A percentile compares a stretch with the other conserved stretches of the same genome.
phyloP scores from a whole-genome alignment of 495 filamentous ascomycete genomes.

The Hypoxylon rickii region DNA sequence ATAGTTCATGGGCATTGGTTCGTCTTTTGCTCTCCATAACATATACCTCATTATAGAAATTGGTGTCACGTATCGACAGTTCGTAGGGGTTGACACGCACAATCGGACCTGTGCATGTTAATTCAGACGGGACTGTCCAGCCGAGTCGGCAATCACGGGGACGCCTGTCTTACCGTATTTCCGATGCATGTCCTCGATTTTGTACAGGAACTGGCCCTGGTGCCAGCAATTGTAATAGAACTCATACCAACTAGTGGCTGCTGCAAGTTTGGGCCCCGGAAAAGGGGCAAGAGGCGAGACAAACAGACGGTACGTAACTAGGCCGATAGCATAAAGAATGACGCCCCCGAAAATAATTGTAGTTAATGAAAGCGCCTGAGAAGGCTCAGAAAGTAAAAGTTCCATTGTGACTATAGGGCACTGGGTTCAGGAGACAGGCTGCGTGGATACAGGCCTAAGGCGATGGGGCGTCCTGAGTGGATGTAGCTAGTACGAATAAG shows the following conservation, averaged over 20 bases:
- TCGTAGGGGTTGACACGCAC: background rate
- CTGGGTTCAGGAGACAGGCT: too few relatives aligned
- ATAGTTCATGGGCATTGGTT: background rate
- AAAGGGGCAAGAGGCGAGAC: background rate
- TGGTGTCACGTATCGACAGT: background rate
- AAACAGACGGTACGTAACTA: background rate
- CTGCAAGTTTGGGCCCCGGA: background rate
- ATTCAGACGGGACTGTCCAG: background rate
- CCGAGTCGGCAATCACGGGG: background rate
- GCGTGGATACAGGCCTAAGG: too few relatives aligned
- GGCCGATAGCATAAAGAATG: background rate
- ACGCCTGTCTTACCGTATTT: background rate
- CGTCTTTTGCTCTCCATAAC: background rate
- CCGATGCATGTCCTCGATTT: background rate
- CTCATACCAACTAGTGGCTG: background rate
- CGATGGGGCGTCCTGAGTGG: too few relatives aligned
- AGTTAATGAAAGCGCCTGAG: too few relatives aligned
- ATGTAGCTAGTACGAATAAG: too few relatives aligned
- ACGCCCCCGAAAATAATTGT: too few relatives aligned
- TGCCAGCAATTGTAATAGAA: background rate
- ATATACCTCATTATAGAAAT: slow-evolving; percentile 12
- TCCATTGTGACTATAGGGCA: too few relatives aligned
- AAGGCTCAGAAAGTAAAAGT: too few relatives aligned
- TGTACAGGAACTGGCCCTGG: background rate
- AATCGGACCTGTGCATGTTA: background rate